These are phyloP conservation scores for Trametes elegans DNA, from an alignment of 768 basidiomycete species.

Conservation along the genomic window DNA sequence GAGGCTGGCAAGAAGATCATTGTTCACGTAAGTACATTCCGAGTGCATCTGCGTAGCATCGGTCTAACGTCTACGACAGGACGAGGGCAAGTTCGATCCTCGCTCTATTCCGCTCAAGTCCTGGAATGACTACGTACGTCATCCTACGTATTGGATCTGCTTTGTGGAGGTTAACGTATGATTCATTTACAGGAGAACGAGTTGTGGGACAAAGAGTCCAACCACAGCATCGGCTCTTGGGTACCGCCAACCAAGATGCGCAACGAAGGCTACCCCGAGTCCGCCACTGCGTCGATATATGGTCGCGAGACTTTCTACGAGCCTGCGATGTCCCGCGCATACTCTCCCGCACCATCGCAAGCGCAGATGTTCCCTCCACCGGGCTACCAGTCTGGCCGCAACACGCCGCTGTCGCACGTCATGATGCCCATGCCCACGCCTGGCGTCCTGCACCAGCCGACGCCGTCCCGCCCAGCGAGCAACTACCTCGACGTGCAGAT, in stretches of 20 bases:
- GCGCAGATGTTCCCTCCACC: conserved; percentile 51
- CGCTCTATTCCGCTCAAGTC: conserved; percentile 91
- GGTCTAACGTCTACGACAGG: conserved; percentile 43
- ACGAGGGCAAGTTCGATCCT: conserved; percentile 97
- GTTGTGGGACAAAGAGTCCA: conserved; percentile 96
- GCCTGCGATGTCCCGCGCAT: conserved; percentile 49
- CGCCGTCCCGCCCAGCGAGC: conserved; percentile 68
- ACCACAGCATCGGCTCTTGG: conserved; percentile 94
- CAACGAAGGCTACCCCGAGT: conserved; percentile 75
- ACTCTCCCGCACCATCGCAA: conserved; percentile 77
- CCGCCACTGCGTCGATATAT: conserved; percentile 76
- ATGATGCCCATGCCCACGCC: conserved; percentile 8
- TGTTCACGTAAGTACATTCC: conserved; percentile 70
- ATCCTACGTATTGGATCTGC: neutral
- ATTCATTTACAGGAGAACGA: conserved; percentile 71
- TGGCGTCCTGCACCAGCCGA: conserved; percentile 52
- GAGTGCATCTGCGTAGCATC: conserved; percentile 7
- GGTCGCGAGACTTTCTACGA: conserved; percentile 89
- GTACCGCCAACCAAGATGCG: conserved; percentile 72
- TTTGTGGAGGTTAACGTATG: neutral
- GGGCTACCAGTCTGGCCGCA: conserved; percentile 76
- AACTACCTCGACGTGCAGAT: conserved; percentile 77
- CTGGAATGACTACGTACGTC: conserved; percentile 90
- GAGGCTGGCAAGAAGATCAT: conserved; percentile 95
- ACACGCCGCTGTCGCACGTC: conserved; percentile 45